Base-by-base conservation (phyloP, 2,329 filamentous ascomycete species). In the Sclerotinia nivalis region DNA sequence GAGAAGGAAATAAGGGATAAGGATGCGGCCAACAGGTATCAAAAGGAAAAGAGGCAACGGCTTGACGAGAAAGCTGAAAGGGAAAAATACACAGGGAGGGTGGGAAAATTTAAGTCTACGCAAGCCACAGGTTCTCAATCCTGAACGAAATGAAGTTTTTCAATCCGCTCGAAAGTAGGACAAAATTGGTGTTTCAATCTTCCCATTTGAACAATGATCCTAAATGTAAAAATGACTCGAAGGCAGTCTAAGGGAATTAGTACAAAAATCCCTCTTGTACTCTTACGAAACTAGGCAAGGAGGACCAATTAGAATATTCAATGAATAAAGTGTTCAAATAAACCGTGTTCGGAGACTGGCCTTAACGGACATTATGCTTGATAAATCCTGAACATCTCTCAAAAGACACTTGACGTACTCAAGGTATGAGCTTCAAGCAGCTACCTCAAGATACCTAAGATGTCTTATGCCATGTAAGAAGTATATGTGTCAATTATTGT, bases 401-500 rank as follows among this genome's bases (percentile, higher is more conserved):
- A 37, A 60, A 59, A 43, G 34, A 20, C 37, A 60, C 40, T 43
- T 43, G 10, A 9, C 22, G 10, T 20, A 12, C 18, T 56, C 34
- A 18, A 40, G 2, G 31, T 15, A 40, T 43, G n/a, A 59, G 22
- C 22, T 43, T 43, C 22, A 15, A 59, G 5, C 55, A 59, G 55
- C 22, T 12, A 25, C 13, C 34, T 7, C 40, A 25, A 40, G 28
- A 59, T 2, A 8, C 22, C 5, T 6, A 25, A 25, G 12, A 18
- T 7, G 43, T 43, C 34, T 59, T 6, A 37, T 31, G 50, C 64
- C n/a, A 45, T 58, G 25, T 34, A 45, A 62, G 66, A 62, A 62
- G 34, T 62, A 60, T 52, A 25, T 43, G 15, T 43, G 12, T 68
- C 34, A 31, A 68, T 68, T 68, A 68, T 54, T 68, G n/a, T 52